A percentile compares a stretch with the other conserved stretches of the same genome.
These are phyloP conservation scores for Codiaeum variegatum DNA, from an alignment of 441 rosid genomes.

Conservation along the genomic window DNA sequence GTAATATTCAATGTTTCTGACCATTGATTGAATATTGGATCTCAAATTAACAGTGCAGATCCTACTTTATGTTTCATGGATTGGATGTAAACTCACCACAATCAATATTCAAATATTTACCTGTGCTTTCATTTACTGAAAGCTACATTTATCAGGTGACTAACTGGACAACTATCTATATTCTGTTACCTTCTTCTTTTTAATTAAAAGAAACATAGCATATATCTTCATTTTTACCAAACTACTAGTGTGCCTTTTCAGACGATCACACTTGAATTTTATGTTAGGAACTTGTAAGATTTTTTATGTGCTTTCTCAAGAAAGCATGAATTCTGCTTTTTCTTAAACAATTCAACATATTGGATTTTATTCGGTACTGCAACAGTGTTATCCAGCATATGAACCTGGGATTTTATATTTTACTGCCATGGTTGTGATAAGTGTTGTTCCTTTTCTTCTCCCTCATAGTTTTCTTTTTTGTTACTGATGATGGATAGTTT, in stretches of 20 bases:
- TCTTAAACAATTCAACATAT: not conserved
- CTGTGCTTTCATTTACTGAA: conserved; percentile 69
- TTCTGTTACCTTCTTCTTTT: not conserved
- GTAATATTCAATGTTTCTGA: not conserved
- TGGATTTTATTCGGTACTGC: not conserved
- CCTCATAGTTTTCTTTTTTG: conserved; percentile 10
- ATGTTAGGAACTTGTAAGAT: not conserved
- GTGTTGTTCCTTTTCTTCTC: not conserved
- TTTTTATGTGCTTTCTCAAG: not conserved
- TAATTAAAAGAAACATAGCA: not conserved
- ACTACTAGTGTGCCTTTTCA: conserved; percentile 5
- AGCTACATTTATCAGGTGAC: conserved; percentile 84
- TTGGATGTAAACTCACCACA: conserved; percentile 56
- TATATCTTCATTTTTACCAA: conserved; percentile 1
- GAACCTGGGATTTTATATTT: not conserved
- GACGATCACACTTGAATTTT: not conserved
- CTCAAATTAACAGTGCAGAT: conserved; percentile 62
- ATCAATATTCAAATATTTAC: conserved; percentile 59
- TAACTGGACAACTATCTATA: not conserved
- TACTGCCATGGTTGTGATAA: not conserved
- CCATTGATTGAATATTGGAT: not conserved
- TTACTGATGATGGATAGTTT: conserved; percentile 66
- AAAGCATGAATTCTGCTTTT: not conserved
- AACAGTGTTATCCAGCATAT: not conserved
- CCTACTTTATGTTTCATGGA: conserved; percentile 88